These are phyloP conservation scores for Botrytis byssoidea DNA, from an alignment of 2,329 filamentous ascomycete genomes.

Conservation along the genomic window DNA sequence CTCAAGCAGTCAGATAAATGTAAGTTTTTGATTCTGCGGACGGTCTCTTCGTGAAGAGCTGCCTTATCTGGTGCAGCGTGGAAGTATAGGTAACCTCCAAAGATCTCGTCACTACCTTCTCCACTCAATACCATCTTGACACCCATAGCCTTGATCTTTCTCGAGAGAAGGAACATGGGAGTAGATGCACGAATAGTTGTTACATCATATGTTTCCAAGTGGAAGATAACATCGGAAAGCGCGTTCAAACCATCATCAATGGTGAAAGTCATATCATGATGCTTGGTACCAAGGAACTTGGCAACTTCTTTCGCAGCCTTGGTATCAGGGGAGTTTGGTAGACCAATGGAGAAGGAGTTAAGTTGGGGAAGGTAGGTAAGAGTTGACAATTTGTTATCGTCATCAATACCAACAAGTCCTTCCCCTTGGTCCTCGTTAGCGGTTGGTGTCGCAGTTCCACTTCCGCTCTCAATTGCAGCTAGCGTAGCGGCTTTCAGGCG, in stretches of 20 bases:
- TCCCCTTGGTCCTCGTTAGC: slow-evolving; percentile 60
- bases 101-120: slow-evolving; percentile 97
- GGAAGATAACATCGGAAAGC: slow-evolving; percentile 95
- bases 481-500: slow-evolving; percentile 67
- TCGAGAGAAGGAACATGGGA: slow-evolving; percentile 94
- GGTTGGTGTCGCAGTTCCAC: slow-evolving; percentile 45
- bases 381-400: slow-evolving; percentile 83
- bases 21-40: slow-evolving; percentile 92
- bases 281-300: slow-evolving; percentile 94
- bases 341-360: slow-evolving; percentile 98
- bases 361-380: slow-evolving; percentile 90
- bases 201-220: slow-evolving; percentile 96
- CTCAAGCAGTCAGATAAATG: slow-evolving; percentile 94
- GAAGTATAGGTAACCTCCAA: slow-evolving; percentile 98
- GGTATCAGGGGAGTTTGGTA: slow-evolving; percentile 89
- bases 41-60: slow-evolving; percentile 93
- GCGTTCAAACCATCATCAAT: slow-evolving; percentile 96
- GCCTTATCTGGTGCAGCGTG: slow-evolving; percentile 87
- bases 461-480: slow-evolving; percentile 43
- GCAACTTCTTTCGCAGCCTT: slow-evolving; percentile 90
- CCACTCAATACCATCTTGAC: slow-evolving; percentile 99
- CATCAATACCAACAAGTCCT: slow-evolving; percentile 89
- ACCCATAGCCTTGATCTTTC: slow-evolving; percentile 99
- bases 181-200: slow-evolving; percentile 98
- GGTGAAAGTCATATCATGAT: slow-evolving; percentile 97